Evolutionary conservation across 1,284 basidiomycete genomes (phyloP).

Genomic region (Gymnopus androsaceus): DNA sequence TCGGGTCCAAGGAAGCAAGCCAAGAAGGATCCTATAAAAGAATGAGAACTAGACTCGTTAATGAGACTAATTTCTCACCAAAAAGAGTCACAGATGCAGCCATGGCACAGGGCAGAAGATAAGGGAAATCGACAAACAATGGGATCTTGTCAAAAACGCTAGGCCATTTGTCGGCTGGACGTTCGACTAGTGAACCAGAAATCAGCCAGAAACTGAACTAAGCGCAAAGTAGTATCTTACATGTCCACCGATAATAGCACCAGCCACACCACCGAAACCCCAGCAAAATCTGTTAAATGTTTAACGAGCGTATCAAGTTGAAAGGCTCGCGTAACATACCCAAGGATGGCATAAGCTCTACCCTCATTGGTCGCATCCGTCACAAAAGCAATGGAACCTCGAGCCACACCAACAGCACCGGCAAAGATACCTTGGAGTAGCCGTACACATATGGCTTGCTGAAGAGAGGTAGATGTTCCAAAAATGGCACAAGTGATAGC

Average conservation of each 20-base stretch:
- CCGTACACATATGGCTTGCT: conserved; percentile 86
- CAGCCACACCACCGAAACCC: conserved; percentile 93
- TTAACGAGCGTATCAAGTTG: background rate
- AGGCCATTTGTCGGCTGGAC: conserved; percentile 85
- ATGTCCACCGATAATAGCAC: conserved; percentile 86
- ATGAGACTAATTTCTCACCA: conserved; percentile 41
- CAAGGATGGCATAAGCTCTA: conserved; percentile 90
- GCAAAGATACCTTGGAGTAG: conserved; percentile 94
- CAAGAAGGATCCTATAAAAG: conserved; percentile 70
- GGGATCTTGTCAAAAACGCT: conserved; percentile 63
- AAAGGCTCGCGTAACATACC: conserved; percentile 44
- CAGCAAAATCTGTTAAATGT: conserved; percentile 72
- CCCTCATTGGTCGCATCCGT: conserved; percentile 92
- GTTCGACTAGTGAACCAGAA: conserved; percentile 63
- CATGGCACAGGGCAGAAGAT: conserved; percentile 87
- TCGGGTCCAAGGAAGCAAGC: conserved; percentile 89
- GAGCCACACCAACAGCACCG: conserved; percentile 90
- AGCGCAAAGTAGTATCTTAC: conserved; percentile 44
- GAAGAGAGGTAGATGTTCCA: conserved; percentile 80
- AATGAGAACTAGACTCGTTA: conserved; percentile 6
- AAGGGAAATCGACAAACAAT: conserved; percentile 84
- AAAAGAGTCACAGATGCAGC: conserved; percentile 75
- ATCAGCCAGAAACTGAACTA: conserved; percentile 5
- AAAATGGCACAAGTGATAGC: conserved; percentile 80
- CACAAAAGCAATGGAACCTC: conserved; percentile 86